phyloP scores from a whole-genome alignment of 164 flowering plant genomes.

The Houttuynia cordata region DNA sequence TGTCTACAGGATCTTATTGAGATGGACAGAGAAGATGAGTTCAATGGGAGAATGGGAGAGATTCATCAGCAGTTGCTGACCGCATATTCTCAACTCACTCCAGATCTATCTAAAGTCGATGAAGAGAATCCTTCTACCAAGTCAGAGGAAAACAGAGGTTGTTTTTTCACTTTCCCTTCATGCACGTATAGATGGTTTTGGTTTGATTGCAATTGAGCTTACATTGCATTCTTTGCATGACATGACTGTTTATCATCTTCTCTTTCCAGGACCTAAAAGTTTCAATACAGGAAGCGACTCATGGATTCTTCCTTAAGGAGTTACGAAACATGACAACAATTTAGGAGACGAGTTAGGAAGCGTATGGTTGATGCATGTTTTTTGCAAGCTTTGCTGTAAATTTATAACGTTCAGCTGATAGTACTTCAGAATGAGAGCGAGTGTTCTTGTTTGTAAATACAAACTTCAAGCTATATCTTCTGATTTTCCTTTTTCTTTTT shows the following conservation, averaged over 20 bases:
- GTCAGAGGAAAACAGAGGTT: conserved; percentile 22
- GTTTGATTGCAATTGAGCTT: too few relatives aligned
- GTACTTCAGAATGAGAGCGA: too few relatives aligned
- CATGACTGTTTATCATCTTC: conserved; percentile 18
- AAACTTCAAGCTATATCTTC: too few relatives aligned
- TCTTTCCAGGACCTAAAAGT: conserved; percentile 11
- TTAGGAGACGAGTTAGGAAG: too few relatives aligned
- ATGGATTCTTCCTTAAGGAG: not conserved
- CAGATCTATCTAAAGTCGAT: conserved; percentile 7
- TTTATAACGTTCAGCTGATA: too few relatives aligned
- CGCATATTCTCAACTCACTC: conserved; percentile 42
- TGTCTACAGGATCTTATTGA: conserved; percentile 52
- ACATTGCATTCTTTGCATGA: too few relatives aligned
- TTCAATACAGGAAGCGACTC: not conserved
- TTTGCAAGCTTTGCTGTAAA: too few relatives aligned
- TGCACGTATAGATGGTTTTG: too few relatives aligned
- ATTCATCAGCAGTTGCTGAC: conserved; percentile 33
- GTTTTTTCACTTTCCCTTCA: conserved; percentile 7
- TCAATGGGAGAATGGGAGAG: conserved; percentile 45
- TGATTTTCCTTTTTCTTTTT: too few relatives aligned
- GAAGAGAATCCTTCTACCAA: conserved; percentile 2
- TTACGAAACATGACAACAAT: too few relatives aligned
- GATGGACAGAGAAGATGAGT: conserved; percentile 72
- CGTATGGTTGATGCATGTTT: too few relatives aligned
- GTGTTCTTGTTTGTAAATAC: too few relatives aligned